These are phyloP conservation scores for Fistulifera pelliculosa DNA, from an alignment of 108 stramenopile genomes.

Conservation along the genomic window DNA sequence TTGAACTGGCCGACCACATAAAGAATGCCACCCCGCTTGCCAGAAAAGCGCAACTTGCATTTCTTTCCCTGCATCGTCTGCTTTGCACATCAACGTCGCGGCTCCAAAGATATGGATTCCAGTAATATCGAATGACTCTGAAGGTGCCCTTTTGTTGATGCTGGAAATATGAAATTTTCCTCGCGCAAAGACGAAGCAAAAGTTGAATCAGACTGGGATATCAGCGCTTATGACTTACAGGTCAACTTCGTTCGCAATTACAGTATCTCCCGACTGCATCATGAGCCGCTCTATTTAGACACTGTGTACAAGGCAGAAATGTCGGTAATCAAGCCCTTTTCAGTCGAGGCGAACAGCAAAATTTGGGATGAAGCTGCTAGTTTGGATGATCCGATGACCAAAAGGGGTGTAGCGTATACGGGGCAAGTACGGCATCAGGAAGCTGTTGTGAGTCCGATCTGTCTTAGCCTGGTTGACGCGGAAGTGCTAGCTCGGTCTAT, in stretches of 20 bases:
- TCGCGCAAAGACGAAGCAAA: conserved; percentile 29
- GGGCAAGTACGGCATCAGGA: conserved; percentile 12
- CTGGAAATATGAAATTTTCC: conserved; percentile 41
- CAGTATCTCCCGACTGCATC: background rate
- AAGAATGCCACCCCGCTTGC: conserved; percentile 72
- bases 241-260: conserved; percentile 37
- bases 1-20: conserved; percentile 43
- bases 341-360: too few relatives aligned
- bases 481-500: conserved; percentile 46
- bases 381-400: background rate
- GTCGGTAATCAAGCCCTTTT: too few relatives aligned
- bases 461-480: conserved; percentile 63
- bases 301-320: too few relatives aligned
- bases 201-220: conserved; percentile 29
- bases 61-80: conserved; percentile 51
- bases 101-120: conserved; percentile 76
- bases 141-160: conserved; percentile 61
- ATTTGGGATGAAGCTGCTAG: background rate
- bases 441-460: conserved; percentile 37
- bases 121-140: conserved; percentile 24
- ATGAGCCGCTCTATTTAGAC: background rate
- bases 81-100: conserved; percentile 47
- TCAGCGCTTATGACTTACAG: conserved; percentile 44
- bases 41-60: conserved; percentile 55
- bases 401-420: background rate